Evolutionary conservation across 129 eudicot species (phyloP), one percentile per base, ranked within the genome.

Genomic region (Flaveria sonorensis): DNA sequence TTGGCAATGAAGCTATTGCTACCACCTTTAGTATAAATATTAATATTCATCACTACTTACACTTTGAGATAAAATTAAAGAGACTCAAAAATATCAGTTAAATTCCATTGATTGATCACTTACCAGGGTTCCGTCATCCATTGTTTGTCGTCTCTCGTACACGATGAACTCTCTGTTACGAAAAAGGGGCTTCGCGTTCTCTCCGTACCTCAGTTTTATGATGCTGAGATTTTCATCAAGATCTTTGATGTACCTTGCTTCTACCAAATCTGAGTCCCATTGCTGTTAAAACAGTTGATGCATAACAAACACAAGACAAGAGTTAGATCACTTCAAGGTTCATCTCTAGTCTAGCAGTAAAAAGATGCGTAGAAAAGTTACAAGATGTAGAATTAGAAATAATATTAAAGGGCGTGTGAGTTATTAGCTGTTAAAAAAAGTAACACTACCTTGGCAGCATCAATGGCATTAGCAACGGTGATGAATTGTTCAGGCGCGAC

Each of bases 1-100:
- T 93, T 19, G 98, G 98, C 56, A 93, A 91, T 81, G 98, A 93
- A 70, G 98, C 98, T 77, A 93, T 96, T 78, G 98, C 98, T 43
- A 93, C 98, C 62, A 92, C 98, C 98, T 91, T 79, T 60, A 51
- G 50, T 45, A 7, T 45, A 45, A 45, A 1, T 45, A 45, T 0
- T 45, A 45, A 10, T 43, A 43, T 3, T 36, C 23, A 70, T 56
- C 3, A 57, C 18, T 4, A 43, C 69, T 57, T 82, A 57, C 13
- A 39, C 14, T 18, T 74, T 48, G 2, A 24, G 46, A 61, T 75
- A 46, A 65, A 55, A 7, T 20, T 16, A 12, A 28, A 50, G 9
- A 50, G 7, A 24, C 16, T 14, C 3, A 14, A 50, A 63, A 61
- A 61, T 10, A 4, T 28, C 18, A 12, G 26, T 2, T 28, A 61